Evolutionary conservation across 2,329 filamentous ascomycete species (phyloP), one percentile per base, ranked within the genome.

Genomic region (Magnaporthiopsis incrustans): DNA sequence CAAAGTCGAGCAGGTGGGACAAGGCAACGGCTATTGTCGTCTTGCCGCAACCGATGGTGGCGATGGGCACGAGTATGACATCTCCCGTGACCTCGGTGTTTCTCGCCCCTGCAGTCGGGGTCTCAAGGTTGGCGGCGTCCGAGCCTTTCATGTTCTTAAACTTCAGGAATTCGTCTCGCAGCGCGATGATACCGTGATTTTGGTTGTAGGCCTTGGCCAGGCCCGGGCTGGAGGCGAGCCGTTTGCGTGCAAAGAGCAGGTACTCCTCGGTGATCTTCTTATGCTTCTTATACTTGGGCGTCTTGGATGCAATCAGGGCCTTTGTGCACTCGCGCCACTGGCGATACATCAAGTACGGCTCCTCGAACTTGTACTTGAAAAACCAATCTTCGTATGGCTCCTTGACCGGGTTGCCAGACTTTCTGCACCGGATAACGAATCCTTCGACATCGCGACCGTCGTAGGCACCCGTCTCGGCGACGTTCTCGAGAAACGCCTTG

Each of bases 311-410:
- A 69, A 99, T 97, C 65, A 98, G 77, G 6, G 91, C 85, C 75
- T 97, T 98, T 57, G 95, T 99, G 73, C 91, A 96, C 78, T 99
- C 95, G 67, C 95, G 88, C 95, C 95, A 99, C 78, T 99, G 95
- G 30, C 95, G 88, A 77, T 98, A 99, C 92, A 99, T 96, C 66
- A 99, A 80, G 73, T 99, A 99, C 0, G 95, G 95, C 77, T 99
- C 95, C 73, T 99, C 95, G 66, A 99, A 99, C 78, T 99, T 99
- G 85, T 93, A 99, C 77, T 99, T 99, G 87, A 99, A 99, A 77
- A 99, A 99, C 95, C 95, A 99, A 74, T 99, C 93, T n/a, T 85
- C 78, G 74, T 88, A 95, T 0, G 85, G 83, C 2, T 74, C 75
- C 18, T 74, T 73, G 1, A 76, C 77, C 0, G 79, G 78, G 33